Conservation (phyloP, 2,329 filamentous ascomycete genomes). For the Ophiostoma sp. region DNA sequence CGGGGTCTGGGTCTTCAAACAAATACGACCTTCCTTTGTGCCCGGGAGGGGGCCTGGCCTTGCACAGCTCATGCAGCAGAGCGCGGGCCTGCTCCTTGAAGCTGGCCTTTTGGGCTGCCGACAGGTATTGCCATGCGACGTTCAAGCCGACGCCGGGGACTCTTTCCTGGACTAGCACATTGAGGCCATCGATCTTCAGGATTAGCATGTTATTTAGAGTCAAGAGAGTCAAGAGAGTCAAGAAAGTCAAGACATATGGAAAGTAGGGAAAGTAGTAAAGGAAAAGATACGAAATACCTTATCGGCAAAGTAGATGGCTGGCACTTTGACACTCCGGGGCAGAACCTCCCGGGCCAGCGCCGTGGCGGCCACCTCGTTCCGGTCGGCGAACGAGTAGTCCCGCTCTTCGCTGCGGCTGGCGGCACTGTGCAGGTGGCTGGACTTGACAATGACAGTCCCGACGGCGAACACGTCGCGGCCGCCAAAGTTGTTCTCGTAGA, state of each 20-base stretch:
- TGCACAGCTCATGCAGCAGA: neutral
- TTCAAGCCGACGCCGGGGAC: neutral
- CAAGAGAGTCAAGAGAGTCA: too few species aligned
- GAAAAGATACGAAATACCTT: neutral
- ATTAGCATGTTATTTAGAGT: neutral
- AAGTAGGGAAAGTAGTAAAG: too few species aligned
- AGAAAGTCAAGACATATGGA: too few species aligned
- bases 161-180: neutral
- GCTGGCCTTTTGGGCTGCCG: neutral
- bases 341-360: neutral
- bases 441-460: neutral
- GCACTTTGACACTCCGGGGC: neutral
- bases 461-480: neutral
- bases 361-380: neutral
- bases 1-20: neutral
- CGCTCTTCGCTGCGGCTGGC: neutral
- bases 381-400: neutral
- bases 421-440: neutral
- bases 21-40: neutral
- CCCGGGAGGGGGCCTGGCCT: neutral
- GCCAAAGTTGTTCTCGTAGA: neutral
- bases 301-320: conserved; percentile 2
- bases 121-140: neutral
- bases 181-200: neutral
- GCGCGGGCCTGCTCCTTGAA: conserved; percentile 1